A percentile compares a stretch with the other conserved stretches of the same genome.
These are phyloP conservation scores for Epichloe aotearoae DNA, from an alignment of 2,329 filamentous ascomycete genomes.

Conservation along the genomic window DNA sequence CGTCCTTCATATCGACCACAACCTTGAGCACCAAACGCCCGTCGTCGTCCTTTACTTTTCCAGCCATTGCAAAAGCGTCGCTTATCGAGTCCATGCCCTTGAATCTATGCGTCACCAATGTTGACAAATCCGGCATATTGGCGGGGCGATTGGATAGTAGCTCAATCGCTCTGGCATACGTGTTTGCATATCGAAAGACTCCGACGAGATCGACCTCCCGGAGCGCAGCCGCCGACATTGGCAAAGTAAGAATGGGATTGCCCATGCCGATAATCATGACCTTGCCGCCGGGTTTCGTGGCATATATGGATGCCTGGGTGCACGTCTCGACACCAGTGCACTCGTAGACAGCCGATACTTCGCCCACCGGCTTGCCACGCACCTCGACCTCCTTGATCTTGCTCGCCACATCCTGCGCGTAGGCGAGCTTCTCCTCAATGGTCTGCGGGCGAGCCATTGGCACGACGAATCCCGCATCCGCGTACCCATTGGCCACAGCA, in stretches of 20 bases:
- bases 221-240: constrained; percentile 53
- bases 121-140: constrained; percentile 49
- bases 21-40: constrained; percentile 66
- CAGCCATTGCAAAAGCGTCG: constrained; percentile 62
- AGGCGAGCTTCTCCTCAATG: constrained; percentile 39
- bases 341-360: constrained; percentile 59
- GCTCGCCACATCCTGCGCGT: constrained; percentile 35
- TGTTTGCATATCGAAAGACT: constrained; percentile 63
- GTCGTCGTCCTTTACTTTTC: constrained; percentile 53
- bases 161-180: constrained; percentile 46
- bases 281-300: constrained; percentile 53
- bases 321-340: constrained; percentile 70
- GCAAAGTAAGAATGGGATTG: constrained; percentile 54
- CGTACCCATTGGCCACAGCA: constrained; percentile 41
- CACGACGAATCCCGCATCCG: constrained; percentile 37
- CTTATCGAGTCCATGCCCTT: constrained; percentile 47
- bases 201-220: constrained; percentile 60
- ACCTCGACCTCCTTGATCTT: constrained; percentile 24
- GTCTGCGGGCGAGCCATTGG: constrained; percentile 34
- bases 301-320: constrained; percentile 61
- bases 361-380: constrained; percentile 36
- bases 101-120: constrained; percentile 59
- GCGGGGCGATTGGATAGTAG: constrained; percentile 34
- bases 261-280: constrained; percentile 64
- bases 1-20: constrained; percentile 32